A percentile compares a stretch with the other conserved stretches of the same genome.
phyloP scores from a whole-genome alignment of 768 basidiomycete species.

The Hysterangium stoloniferum region DNA sequence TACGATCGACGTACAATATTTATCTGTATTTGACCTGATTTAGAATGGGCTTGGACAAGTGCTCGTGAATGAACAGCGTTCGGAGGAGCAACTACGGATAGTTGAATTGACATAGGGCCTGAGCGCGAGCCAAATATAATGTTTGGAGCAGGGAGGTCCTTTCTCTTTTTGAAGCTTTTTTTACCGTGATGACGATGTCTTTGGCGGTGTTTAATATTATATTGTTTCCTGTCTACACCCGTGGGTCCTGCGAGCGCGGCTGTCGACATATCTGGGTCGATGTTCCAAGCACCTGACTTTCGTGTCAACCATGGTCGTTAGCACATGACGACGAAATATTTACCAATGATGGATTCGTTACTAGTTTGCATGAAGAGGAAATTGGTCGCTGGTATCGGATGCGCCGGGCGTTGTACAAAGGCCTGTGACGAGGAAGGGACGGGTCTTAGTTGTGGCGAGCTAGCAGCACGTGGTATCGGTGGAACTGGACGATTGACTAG shows the following conservation, averaged over 20 bases:
- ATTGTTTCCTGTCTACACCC: neutral
- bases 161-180: conserved; percentile 5
- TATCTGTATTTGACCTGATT: conserved; percentile 7
- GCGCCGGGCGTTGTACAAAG: neutral
- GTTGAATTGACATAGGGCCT: conserved; percentile 5
- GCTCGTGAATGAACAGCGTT: neutral
- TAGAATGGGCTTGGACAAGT: conserved; percentile 5
- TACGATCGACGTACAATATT: too few relatives aligned
- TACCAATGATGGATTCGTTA: conserved; percentile 9
- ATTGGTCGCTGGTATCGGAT: conserved; percentile 6
- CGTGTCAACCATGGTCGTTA: neutral
- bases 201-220: neutral
- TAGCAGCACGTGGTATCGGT: neutral
- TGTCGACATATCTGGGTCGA: conserved; percentile 8
- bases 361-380: conserved; percentile 8
- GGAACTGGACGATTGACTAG: neutral
- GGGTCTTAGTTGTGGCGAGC: neutral
- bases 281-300: conserved; percentile 8
- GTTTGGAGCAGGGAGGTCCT: conserved; percentile 7
- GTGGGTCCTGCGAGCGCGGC: conserved; percentile 1
- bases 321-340: neutral
- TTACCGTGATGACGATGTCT: conserved; percentile 6
- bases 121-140: conserved; percentile 9
- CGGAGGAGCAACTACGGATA: conserved; percentile 5
- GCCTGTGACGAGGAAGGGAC: neutral